Evolutionary conservation across 2,329 filamentous ascomycete genomes (phyloP), one percentile per base, ranked within the genome.

Genomic region (Tolypocladium endophyticum): DNA sequence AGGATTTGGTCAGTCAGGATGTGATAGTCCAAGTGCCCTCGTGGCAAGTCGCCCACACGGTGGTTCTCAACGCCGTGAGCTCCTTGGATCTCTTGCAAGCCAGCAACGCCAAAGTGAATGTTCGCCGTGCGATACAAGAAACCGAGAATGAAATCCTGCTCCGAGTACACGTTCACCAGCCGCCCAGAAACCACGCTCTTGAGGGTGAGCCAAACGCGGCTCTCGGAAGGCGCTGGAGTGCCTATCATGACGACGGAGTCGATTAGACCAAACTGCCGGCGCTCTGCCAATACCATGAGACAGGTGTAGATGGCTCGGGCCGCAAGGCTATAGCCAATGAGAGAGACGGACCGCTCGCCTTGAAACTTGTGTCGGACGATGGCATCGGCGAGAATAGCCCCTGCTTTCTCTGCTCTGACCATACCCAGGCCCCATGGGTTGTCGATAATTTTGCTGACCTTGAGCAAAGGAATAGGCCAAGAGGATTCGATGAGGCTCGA

Each of bases 171-270:
- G 66, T 97, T 97, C 68, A 97, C 81, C n/a, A 97, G 79, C 28
- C 92, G 85, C 0, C 92, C 92, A 47, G 85, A 82, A 4, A 96
- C 90, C 2, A 93, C 89, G 61, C 85, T 87, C 63, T 89, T 86
- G 69, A 96, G 81, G 7, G 85, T 80, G 35, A 88, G 80, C 92
- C 93, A 97, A 58, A 89, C 85, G 9, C 81, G 79, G 2, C 81
- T 81, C 28, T 88, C 82, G 1, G 88, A 85, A 0, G 92, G 90
- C 7, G 87, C 87, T 0, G 93, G 92, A 0, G 89, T 82, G 1
- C 93, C 93, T 70, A 97, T 90, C 58, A 97, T 71, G 33, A 96
- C 84, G 2, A 88, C 92, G 39, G 88, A 90, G 69, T 97, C 93
- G 16, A 99, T 79, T 3, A 96, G 72, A 0, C 93, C 93, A 69